phyloP scores from a whole-genome alignment of 257 asterid genomes.

The Forsythia suspensa region DNA sequence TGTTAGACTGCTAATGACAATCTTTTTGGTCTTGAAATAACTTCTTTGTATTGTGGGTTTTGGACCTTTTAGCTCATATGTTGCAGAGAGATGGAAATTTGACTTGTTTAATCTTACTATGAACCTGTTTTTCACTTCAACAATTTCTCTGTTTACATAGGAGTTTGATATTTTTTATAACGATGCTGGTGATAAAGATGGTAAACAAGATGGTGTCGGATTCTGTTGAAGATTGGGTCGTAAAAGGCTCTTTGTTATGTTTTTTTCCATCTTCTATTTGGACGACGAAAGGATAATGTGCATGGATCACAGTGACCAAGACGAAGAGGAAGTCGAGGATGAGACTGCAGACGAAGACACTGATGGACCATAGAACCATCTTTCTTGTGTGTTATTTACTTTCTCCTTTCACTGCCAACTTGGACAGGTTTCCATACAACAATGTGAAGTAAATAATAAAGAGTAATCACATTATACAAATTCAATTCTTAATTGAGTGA shows the following conservation, averaged over 20 bases:
- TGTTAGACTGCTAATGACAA: neutral
- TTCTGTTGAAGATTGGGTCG: neutral
- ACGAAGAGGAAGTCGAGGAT: neutral
- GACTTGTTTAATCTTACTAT: neutral
- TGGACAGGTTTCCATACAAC: neutral
- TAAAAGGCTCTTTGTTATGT: neutral
- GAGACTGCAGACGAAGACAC: neutral
- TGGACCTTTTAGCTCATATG: too few relatives aligned
- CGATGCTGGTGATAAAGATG: neutral
- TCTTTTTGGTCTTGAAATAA: neutral
- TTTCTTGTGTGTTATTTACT: neutral
- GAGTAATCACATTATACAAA: neutral
- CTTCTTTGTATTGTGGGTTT: neutral
- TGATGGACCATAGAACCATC: neutral
- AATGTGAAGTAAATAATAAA: neutral
- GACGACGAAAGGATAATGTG: neutral
- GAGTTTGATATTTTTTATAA: neutral
- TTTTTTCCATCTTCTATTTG: neutral
- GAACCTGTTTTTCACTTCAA: neutral
- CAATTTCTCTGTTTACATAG: neutral
- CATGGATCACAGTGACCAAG: neutral
- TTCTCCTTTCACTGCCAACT: neutral
- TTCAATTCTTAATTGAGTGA: neutral
- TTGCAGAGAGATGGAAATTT: neutral
- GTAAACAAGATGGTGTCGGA: neutral